These are phyloP conservation scores for Protostelium mycophagum DNA, from an alignment of 78 protist species.

Conservation along the genomic window DNA sequence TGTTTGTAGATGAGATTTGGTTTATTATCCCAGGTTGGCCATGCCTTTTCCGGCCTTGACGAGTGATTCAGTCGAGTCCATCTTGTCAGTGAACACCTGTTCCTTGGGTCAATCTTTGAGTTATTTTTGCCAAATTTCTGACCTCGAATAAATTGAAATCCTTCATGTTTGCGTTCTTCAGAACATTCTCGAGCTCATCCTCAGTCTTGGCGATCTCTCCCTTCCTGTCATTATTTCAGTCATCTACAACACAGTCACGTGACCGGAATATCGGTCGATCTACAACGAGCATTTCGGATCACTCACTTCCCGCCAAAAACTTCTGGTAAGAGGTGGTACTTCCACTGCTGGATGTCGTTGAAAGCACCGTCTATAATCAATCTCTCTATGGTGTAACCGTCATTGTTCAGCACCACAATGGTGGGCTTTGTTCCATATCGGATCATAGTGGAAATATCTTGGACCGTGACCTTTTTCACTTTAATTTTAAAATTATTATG, in stretches of 20 bases:
- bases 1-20: too few species aligned
- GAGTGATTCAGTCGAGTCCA: not conserved
- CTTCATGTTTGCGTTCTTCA: not conserved
- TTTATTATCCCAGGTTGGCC: not conserved
- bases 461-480: too few species aligned
- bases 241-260: too few species aligned
- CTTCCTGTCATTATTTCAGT: not conserved
- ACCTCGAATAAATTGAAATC: not conserved
- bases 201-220: not conserved
- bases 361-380: not conserved
- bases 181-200: not conserved
- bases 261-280: too few species aligned
- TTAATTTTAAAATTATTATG: too few species aligned
- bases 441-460: not conserved
- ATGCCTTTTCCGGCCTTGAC: not conserved
- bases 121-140: too few species aligned
- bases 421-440: not conserved
- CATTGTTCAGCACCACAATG: not conserved
- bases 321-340: not conserved
- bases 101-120: too few species aligned
- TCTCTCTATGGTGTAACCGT: constrained; percentile 8
- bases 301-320: not conserved
- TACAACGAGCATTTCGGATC: not conserved
- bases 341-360: not conserved
- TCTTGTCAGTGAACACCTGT: not conserved